A percentile compares a stretch with the other conserved stretches of the same genome.
Conservation (phyloP, 2,329 filamentous ascomycete genomes). For the Trichoderma lentiforme region DNA sequence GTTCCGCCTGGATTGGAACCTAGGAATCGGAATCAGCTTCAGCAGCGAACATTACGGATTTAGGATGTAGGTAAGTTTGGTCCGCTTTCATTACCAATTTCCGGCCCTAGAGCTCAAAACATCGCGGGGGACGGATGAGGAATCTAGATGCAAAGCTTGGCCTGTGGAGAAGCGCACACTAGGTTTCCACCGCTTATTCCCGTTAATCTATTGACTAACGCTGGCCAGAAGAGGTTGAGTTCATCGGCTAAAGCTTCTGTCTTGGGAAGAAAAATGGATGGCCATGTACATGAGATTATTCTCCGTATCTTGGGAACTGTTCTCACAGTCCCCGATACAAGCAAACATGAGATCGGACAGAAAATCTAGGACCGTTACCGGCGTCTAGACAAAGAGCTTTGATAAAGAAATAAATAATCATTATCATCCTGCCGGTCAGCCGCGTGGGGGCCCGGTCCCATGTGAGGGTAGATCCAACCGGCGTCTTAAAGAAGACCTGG, state of each 20-base stretch:
- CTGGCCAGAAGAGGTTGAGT: not conserved
- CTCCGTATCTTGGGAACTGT: not conserved
- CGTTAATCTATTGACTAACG: slow-evolving; percentile 4
- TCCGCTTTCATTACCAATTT: not conserved
- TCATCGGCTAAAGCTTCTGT: not conserved
- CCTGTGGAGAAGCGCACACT: not conserved
- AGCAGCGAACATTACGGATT: not conserved
- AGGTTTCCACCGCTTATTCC: slow-evolving; percentile 12
- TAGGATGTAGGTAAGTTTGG: not conserved
- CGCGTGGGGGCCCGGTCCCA: slow-evolving; percentile 7
- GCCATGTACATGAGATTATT: not conserved
- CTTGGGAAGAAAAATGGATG: not conserved
- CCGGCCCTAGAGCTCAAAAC: not conserved
- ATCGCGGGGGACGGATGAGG: not conserved
- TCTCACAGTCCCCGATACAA: not conserved
- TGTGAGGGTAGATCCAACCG: not conserved
- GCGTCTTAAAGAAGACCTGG: not conserved
- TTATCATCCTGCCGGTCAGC: not conserved
- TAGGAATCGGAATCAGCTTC: not conserved
- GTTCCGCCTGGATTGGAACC: not conserved
- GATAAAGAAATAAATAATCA: not conserved
- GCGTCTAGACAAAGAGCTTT: not conserved
- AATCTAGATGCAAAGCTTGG: slow-evolving; percentile 11
- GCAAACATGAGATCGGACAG: not conserved
- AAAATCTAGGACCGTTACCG: not conserved